Evolutionary conservation across 2,329 filamentous ascomycete genomes (phyloP).

Genomic region (Pseudocercospora crystallina): DNA sequence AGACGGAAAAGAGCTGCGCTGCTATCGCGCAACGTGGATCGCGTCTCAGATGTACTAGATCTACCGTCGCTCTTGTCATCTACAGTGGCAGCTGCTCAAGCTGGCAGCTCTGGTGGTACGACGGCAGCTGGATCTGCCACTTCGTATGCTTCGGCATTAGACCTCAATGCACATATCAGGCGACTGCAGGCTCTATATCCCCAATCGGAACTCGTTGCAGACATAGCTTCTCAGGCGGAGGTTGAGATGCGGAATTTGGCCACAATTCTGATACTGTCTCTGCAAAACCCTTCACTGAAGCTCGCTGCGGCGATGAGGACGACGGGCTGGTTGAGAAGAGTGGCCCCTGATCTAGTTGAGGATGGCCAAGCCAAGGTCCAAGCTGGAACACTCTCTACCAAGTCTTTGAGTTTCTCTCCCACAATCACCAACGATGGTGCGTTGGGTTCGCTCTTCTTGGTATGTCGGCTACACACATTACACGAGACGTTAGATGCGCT

Average conservation of each 20-base stretch:
- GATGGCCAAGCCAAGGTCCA: slow-evolving; percentile 12
- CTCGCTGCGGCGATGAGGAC: slow-evolving; percentile 87
- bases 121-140: slow-evolving; percentile 47
- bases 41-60: slow-evolving; percentile 86
- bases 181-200: slow-evolving; percentile 81
- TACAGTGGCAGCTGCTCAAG: slow-evolving; percentile 61
- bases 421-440: slow-evolving; percentile 56
- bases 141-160: slow-evolving; percentile 85
- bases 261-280: slow-evolving; percentile 72
- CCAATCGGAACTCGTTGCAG: slow-evolving; percentile 69
- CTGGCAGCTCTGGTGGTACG: slow-evolving; percentile 43
- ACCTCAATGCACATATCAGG: slow-evolving; percentile 90
- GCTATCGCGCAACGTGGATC: slow-evolving; percentile 81
- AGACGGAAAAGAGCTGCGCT: slow-evolving; percentile 77
- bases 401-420: slow-evolving; percentile 28
- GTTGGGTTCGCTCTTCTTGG: slow-evolving; percentile 79
- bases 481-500: slow-evolving; percentile 77
- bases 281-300: slow-evolving; percentile 78
- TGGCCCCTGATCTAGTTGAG: slow-evolving; percentile 74
- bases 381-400: slow-evolving; percentile 31
- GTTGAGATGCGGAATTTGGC: slow-evolving; percentile 87
- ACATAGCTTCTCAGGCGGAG: slow-evolving; percentile 75
- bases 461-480: slow-evolving; percentile 80
- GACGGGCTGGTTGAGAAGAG: slow-evolving; percentile 83
- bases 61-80: slow-evolving; percentile 82